A percentile compares a stretch with the other conserved stretches of the same genome.
These are phyloP conservation scores for Neurospora sp. DNA, from an alignment of 495 filamentous ascomycete genomes.

Conservation along the genomic window DNA sequence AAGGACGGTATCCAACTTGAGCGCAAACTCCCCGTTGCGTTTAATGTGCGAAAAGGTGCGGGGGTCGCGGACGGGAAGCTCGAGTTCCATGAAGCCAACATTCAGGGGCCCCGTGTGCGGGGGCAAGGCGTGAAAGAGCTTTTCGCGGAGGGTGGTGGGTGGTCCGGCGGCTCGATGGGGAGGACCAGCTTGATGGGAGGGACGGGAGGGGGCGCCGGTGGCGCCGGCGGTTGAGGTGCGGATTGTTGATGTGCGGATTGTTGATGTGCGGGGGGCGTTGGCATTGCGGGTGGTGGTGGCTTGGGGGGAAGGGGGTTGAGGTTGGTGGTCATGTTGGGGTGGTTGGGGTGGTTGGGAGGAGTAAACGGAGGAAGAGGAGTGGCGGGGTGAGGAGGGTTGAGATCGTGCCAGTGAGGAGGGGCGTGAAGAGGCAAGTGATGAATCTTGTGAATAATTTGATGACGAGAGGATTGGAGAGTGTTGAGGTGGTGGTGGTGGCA, in stretches of 20 bases:
- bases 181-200: not conserved
- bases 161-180: slow-evolving; percentile 1
- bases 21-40: slow-evolving; percentile 26
- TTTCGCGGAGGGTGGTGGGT: slow-evolving; percentile 20
- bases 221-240: not conserved
- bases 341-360: not conserved
- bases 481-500: not conserved
- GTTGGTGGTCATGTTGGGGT: not conserved
- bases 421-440: not conserved
- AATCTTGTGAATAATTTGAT: not conserved
- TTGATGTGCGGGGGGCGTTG: not conserved
- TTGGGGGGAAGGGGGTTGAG: not conserved
- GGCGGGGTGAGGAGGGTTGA: not conserved
- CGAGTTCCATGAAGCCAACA: slow-evolving; percentile 55
- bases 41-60: slow-evolving; percentile 33
- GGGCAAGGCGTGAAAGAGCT: slow-evolving; percentile 45
- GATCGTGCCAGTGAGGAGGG: not conserved
- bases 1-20: slow-evolving; percentile 48
- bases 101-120: slow-evolving; percentile 49
- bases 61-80: slow-evolving; percentile 45
- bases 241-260: not conserved
- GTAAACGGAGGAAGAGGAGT: not conserved
- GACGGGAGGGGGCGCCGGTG: not conserved
- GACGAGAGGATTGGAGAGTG: not conserved
- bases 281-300: not conserved